These are phyloP conservation scores for Nephelium lappaceum DNA, from an alignment of 345 rosid species.

Conservation along the genomic window DNA sequence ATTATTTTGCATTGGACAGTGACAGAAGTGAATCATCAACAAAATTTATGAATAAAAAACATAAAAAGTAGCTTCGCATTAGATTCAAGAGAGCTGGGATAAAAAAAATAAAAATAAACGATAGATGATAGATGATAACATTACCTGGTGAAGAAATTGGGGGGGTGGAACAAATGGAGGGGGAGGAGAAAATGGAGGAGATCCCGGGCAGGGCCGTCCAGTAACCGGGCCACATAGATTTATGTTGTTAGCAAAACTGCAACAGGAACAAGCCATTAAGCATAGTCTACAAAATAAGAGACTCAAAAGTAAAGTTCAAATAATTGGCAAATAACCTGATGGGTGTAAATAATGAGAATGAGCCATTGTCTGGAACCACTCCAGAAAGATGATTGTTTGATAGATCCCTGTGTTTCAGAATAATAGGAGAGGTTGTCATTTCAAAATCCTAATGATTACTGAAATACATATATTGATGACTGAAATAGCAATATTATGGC, in stretches of 20 bases:
- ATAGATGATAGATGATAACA: neutral
- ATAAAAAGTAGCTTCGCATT: neutral
- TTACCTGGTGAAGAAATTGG: conserved; percentile 74
- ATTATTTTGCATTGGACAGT: neutral
- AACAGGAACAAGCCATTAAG: conserved; percentile 26
- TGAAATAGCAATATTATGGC: conserved; percentile 11
- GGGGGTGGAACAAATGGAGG: conserved; percentile 95
- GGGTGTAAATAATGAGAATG: conserved; percentile 97
- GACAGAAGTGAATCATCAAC: neutral
- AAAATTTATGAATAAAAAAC: neutral
- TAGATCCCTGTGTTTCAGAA: conserved; percentile 68
- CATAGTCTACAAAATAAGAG: conserved; percentile 3
- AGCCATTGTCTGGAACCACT: conserved; percentile 95
- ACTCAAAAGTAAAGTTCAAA: conserved; percentile 7
- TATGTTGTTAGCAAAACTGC: conserved; percentile 96
- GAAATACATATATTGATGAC: neutral
- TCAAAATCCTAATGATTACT: neutral
- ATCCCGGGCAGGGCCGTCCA: conserved; percentile 94
- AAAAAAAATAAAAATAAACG: neutral
- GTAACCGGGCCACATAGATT: conserved; percentile 96
- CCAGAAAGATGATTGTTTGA: conserved; percentile 93
- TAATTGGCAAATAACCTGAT: conserved; percentile 65
- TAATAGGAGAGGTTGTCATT: conserved; percentile 18
- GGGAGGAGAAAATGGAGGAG: conserved; percentile 99
- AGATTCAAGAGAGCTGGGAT: conserved; percentile 3